Evolutionary conservation across 345 rosid species (phyloP), one percentile per base, ranked within the genome.

Genomic region (Erodium maritimum): DNA sequence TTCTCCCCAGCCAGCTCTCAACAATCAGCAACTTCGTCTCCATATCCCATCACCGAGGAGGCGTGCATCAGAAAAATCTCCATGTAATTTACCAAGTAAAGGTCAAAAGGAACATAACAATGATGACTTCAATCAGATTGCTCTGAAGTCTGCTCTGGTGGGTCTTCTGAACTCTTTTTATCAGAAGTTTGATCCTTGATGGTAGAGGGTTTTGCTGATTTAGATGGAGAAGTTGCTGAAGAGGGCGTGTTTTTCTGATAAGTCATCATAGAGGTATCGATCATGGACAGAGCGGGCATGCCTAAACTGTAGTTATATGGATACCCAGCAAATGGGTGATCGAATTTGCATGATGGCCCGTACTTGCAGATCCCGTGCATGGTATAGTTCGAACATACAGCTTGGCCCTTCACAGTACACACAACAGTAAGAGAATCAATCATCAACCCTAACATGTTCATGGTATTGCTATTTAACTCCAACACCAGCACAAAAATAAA

Each of bases 311-410:
- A 78, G 70, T 67, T 59, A 54, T 57, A 73, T 21, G 87, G 63
- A 64, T 79, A 82, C 59, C 73, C 69, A 64, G 74, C 52, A 69
- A 69, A 71, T 21, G 87, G 79, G 66, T 87, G 95, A 71, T 87
- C 95, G 50, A 71, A 85, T 79, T 71, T 79, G 77, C 95, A 87
- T 58, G 63, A 79, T 61, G 83, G 82, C 19, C 95, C 95, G 34
- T 57, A 82, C 72, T 84, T 82, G 77, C 95, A 87, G 52, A 82
- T 56, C 25, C 95, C 95, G 19, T 79, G 71, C 65, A 69, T 76
- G 56, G 54, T 77, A 73, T 82, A 84, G 78, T 74, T 76, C 17
- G 81, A 69, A 76, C 95, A 87, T 34, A 75, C 58, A 56, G 87
- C 76, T 64, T 80, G 91, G 33, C 95, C 95, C 95, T 87, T n/a